Evolutionary conservation across 2,329 filamentous ascomycete species (phyloP).

Genomic region (Paecilomyces niveus): DNA sequence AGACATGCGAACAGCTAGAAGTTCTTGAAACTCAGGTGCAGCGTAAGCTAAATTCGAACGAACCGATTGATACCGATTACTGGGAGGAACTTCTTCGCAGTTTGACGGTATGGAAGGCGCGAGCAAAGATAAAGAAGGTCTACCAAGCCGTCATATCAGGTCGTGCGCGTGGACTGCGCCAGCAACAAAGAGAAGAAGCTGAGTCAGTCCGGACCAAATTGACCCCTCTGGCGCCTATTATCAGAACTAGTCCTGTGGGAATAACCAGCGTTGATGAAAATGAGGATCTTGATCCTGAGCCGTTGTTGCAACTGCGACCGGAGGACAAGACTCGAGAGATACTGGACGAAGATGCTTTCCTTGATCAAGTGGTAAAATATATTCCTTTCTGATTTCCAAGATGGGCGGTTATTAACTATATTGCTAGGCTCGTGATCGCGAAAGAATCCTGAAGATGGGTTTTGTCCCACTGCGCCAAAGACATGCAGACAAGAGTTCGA

Average conservation of each 20-base stretch:
- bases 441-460: slow-evolving; percentile 56
- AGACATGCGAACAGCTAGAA: slow-evolving; percentile 80
- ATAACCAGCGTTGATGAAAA: slow-evolving; percentile 21
- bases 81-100: slow-evolving; percentile 90
- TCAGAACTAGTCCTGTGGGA: slow-evolving; percentile 10
- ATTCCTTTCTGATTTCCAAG: neutral
- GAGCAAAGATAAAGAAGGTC: slow-evolving; percentile 71
- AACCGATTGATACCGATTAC: slow-evolving; percentile 92
- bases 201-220: slow-evolving; percentile 48
- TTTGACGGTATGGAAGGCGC: slow-evolving; percentile 84
- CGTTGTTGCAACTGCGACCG: slow-evolving; percentile 54
- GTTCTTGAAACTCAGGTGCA: slow-evolving; percentile 80
- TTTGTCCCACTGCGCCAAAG: slow-evolving; percentile 57
- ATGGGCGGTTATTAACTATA: slow-evolving; percentile 7
- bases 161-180: slow-evolving; percentile 59
- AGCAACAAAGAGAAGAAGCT: slow-evolving; percentile 63
- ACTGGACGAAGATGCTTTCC: slow-evolving; percentile 52
- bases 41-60: slow-evolving; percentile 76
- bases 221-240: slow-evolving; percentile 40
- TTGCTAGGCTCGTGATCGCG: slow-evolving; percentile 46
- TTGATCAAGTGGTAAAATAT: slow-evolving; percentile 46
- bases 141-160: slow-evolving; percentile 68
- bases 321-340: slow-evolving; percentile 57
- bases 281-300: slow-evolving; percentile 55
- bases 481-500: slow-evolving; percentile 25